Evolutionary conservation across 2,329 filamentous ascomycete species (phyloP), one percentile per base, ranked within the genome.

Genomic region (Sporothrix dimorphospora): DNA sequence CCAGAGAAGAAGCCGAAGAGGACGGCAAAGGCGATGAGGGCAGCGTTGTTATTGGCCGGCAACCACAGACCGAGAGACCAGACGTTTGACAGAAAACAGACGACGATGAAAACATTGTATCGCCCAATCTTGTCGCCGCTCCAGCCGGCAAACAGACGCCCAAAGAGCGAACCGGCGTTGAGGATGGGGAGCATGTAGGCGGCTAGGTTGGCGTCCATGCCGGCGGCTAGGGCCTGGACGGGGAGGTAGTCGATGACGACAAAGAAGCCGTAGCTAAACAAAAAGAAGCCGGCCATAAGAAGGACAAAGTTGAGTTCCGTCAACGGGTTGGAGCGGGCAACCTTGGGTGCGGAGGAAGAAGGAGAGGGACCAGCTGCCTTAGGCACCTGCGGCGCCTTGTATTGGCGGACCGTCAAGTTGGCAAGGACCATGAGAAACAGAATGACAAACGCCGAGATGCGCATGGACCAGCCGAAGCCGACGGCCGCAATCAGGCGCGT

Each of bases 1-100:
- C 91, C 92, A 14, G 85, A 85, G 16, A 85, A 85, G 78, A 93
- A 92, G 21, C 91, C 92, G 75, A 91, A 94, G 7, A 92, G 80
- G n/a, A 86, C 83, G 14, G 87, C 85, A 78, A 92, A 93, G 47
- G 89, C 83, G 67, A 93, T 85, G 72, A 90, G 87, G 1, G 87
- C 85, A 0, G 85, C 85, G 11, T 89, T 86, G 49, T 82, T 82
- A 3, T 81, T 81, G 69, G 81, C 84, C 1, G 83, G 83, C 4
- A 85, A 81, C 85, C 85, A 86, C 40, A 91, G 78, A 38, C 78
- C 82, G 1, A 86, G 78, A 16, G 80, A 82, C 71, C 84, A 81
- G 49, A 86, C 71, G 47, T 81, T 81, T 8, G 87, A 85, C 71
- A 88, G 76, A 21, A 83, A 80, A 40, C 84, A 85, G 76, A 89